phyloP scores from a whole-genome alignment of 345 rosid genomes.

The Citrus australasica region DNA sequence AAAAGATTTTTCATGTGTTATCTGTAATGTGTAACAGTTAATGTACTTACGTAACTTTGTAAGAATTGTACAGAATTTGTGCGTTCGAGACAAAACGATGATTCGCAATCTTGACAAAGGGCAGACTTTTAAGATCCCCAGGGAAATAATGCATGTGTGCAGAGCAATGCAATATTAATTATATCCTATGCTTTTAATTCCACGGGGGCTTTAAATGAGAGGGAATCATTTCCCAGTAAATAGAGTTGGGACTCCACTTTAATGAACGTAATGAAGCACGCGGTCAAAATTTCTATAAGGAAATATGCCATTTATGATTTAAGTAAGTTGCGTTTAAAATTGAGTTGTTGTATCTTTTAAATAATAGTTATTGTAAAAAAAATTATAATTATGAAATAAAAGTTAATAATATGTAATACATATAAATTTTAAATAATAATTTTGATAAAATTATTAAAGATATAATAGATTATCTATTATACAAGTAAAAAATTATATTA shows the following conservation, averaged over 20 bases:
- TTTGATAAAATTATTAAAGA: no score
- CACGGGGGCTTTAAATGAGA: not conserved
- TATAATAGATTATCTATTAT: no score
- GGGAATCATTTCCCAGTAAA: not conserved
- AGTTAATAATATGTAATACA: no score
- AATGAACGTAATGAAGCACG: not conserved
- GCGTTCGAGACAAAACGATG: not conserved
- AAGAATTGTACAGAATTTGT: not conserved
- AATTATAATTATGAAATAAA: accelerated
- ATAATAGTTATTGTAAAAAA: accelerated
- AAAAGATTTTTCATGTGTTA: no score
- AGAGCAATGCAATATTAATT: not conserved
- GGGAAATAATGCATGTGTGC: not conserved
- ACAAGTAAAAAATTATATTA: no score
- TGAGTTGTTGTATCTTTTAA: no score
- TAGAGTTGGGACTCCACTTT: not conserved
- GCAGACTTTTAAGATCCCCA: not conserved
- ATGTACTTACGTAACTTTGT: no score
- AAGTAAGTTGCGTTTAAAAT: no score
- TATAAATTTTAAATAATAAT: no score
- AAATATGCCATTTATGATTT: not conserved
- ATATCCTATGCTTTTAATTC: not conserved
- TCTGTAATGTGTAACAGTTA: no score
- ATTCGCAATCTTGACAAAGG: not conserved
- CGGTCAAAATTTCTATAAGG: not conserved